Evolutionary conservation across 257 asterid genomes (phyloP), one percentile per base, ranked within the genome.

Genomic region (Osmanthus fragrans): DNA sequence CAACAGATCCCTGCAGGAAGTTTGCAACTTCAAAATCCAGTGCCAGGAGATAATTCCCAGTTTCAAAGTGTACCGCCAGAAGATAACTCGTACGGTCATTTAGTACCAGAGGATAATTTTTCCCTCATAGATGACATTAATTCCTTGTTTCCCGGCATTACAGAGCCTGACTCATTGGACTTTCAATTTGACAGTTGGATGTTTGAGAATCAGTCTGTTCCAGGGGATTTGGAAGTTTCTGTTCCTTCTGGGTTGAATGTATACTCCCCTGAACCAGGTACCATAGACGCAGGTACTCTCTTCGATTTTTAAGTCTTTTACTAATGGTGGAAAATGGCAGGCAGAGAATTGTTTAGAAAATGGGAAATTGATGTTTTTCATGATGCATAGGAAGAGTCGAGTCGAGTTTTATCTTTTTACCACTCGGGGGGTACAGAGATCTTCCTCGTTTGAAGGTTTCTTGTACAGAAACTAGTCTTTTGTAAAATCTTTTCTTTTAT

Each of bases 171-270:
- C 51, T 25, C 80, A 1, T 51, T 81, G 34, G 87, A 85, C 77
- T 80, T 83, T 23, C 68, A 30, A 29, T 82, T 84, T 47, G 90
- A 80, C 51, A 42, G 67, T 74, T 91, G 93, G 90, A 60, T 75
- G 73, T 82, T 76, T 23, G 92, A 77, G 60, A 69, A 83, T 79
- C 80, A 78, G 69, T 67, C 82, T 69, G 77, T 83, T 58, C 74
- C 86, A 33, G 89, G 76, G 36, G 76, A 73, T 54, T 51, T 81
- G 71, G 88, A 79, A 42, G 84, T 39, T 73, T 80, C 85, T 73
- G 69, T 74, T 58, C 86, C 92, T n/a, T 83, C 89, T 56, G 86
- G 60, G 71, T 75, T 87, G 86, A 81, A 81, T 75, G 81, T 58
- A 9, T 79, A 49, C 75, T 83, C 94, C 27, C 88, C 89, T 27